Base-by-base conservation (phyloP, 2,329 filamentous ascomycete genomes). In the Xylariomycetidae sp. region DNA sequence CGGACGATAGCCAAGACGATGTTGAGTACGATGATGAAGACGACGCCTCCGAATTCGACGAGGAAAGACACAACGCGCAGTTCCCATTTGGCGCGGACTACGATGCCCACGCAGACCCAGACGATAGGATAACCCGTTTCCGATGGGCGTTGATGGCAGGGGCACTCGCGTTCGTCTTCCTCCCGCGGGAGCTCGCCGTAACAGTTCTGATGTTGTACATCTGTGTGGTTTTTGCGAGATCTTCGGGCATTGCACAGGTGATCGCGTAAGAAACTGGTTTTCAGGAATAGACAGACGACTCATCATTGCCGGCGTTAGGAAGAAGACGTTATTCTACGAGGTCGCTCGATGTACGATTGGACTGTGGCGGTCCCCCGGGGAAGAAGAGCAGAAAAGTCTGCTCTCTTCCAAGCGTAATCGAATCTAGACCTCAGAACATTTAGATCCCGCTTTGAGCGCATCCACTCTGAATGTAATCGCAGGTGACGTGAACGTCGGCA, bases 191-290 rank as follows among this genome's bases (percentile, higher is more conserved):
- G 40, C 43, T 57, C 24, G 54, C 51, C 27, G 45, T 40, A 29
- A 48, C 48, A 31, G 31, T 56, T 31, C 43, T 58, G 28, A 48
- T 55, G 39, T 39, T 56, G 49, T 57, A 55, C 45, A 52, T 52
- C 36, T 48, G 46, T 36, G 44, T 44, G 30, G 39, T 50, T 35
- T 48, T 56, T 38, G 46, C 49, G 31, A 50, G 34, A 32, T 51
- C 44, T 31, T 50, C 49, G 32, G 47, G 53, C 36, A 46, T 43
- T 37, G 37, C 42, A 38, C 39, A 32, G 19, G 43, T 49, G 35
- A 47, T 54, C 32, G 34, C 52, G 46, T 53, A 48, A 42, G 42
- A 19, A 36, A 16, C 15, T 30, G 19, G 38, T 39, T 30, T 25
- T 46, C 40, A 38, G 40, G 46, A 34, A 46, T 54, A 54, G 50